phyloP scores from a whole-genome alignment of 73 alveolate species.

The Tetrahymena thermophila region DNA sequence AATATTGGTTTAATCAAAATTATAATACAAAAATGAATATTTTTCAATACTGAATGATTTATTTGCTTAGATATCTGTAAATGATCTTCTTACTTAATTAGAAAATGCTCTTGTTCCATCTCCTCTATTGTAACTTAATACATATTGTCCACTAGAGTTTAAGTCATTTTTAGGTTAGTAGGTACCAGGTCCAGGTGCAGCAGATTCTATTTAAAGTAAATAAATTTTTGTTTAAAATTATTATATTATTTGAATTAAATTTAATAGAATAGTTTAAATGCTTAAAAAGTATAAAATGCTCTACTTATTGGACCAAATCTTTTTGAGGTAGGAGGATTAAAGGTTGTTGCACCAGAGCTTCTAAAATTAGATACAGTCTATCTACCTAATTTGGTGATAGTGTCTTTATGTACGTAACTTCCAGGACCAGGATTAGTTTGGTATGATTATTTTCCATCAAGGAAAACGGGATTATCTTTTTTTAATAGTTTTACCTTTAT shows the following conservation, averaged over 20 bases:
- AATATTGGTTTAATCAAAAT: not conserved
- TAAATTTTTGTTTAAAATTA: too few species aligned
- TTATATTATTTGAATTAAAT: too few species aligned
- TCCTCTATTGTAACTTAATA: not conserved
- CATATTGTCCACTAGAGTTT: not conserved
- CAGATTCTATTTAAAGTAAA: not conserved
- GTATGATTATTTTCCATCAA: not conserved
- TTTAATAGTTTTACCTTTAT: not conserved
- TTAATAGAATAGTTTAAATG: not conserved
- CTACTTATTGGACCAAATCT: not conserved
- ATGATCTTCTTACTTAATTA: not conserved
- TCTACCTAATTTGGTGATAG: conserved; percentile 2
- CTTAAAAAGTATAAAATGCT: too few species aligned
- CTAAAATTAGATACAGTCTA: not conserved
- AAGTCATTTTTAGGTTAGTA: not conserved
- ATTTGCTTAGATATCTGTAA: not conserved
- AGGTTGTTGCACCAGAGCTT: not conserved
- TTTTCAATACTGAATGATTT: not conserved
- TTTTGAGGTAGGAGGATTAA: not conserved
- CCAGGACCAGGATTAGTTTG: conserved; percentile 46
- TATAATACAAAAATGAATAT: not conserved
- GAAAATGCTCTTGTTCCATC: not conserved
- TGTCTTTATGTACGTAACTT: not conserved
- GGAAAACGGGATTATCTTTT: not conserved
- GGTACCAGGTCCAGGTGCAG: not conserved